Evolutionary conservation across 495 filamentous ascomycete species (phyloP).

Genomic region (Cryomyces minteri): DNA sequence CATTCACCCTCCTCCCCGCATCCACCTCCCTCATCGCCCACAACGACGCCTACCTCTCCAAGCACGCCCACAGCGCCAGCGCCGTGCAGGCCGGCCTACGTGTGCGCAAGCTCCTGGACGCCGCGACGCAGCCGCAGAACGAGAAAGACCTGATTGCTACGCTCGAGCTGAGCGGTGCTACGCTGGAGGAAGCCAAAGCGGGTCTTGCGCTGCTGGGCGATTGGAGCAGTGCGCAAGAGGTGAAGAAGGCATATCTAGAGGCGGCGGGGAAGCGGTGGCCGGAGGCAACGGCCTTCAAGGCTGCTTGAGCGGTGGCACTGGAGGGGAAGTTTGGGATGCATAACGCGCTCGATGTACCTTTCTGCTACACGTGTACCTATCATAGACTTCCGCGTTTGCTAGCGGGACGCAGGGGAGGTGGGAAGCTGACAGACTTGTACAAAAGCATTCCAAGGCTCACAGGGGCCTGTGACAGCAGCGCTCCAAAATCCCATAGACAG

Average conservation of each 20-base stretch:
- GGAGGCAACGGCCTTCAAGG: slow-evolving; percentile 39
- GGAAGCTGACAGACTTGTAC: too few species aligned
- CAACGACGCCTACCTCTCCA: slow-evolving; percentile 47
- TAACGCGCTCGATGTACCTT: too few species aligned
- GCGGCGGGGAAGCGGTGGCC: slow-evolving; percentile 56
- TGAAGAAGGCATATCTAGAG: slow-evolving; percentile 35
- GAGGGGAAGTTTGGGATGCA: too few species aligned
- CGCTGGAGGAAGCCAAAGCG: slow-evolving; percentile 39
- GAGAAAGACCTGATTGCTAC: slow-evolving; percentile 42
- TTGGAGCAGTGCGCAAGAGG: slow-evolving; percentile 36
- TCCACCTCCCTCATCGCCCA: slow-evolving; percentile 36
- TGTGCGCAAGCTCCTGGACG: slow-evolving; percentile 38
- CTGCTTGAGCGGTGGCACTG: too few species aligned
- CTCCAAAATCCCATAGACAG: too few species aligned
- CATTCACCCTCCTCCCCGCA: slow-evolving; percentile 40
- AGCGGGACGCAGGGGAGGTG: too few species aligned
- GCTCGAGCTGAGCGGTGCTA: slow-evolving; percentile 32
- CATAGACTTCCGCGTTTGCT: too few species aligned
- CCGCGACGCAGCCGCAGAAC: slow-evolving; percentile 31
- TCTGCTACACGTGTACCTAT: too few species aligned
- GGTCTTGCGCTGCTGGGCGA: slow-evolving; percentile 39
- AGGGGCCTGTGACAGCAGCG: too few species aligned
- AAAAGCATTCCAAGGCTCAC: too few species aligned
- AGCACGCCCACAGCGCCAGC: slow-evolving; percentile 40
- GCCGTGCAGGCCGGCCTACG: slow-evolving; percentile 47